Percentiles rank a stretch among this genome's conserved stretches.
Conservation (phyloP, 495 filamentous ascomycete genomes). For the Usnea hakonensis region DNA sequence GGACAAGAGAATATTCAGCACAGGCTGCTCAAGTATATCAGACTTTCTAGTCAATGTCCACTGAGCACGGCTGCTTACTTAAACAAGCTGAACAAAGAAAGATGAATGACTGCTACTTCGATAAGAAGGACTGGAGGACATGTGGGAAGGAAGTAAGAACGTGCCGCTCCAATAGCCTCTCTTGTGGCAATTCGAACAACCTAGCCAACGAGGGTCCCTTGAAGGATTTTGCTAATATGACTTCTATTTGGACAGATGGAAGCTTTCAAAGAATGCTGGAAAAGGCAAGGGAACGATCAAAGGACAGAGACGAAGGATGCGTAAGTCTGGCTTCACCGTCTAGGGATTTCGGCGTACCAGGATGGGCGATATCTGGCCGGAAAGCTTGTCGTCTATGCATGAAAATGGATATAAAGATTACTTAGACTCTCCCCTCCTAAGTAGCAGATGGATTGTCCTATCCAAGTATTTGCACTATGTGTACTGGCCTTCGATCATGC, state of each 20-base stretch:
- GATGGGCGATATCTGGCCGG: background rate
- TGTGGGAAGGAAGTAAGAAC: conserved; percentile 79
- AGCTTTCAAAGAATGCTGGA: conserved; percentile 87
- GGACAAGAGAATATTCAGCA: conserved; percentile 97
- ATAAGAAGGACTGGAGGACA: conserved; percentile 90
- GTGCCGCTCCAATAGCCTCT: background rate
- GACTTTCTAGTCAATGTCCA: no score
- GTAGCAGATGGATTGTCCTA: no score
- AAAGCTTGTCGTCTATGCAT: background rate
- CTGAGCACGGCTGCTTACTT: conserved; percentile 5
- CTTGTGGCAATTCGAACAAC: background rate
- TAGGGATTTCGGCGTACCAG: background rate
- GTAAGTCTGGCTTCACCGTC: conserved; percentile 14
- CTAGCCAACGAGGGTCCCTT: background rate
- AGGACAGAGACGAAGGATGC: conserved; percentile 69
- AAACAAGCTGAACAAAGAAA: conserved; percentile 72
- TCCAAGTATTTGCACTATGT: background rate
- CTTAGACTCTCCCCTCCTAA: background rate
- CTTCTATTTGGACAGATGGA: conserved; percentile 61
- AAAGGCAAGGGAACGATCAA: conserved; percentile 76
- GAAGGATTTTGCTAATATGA: background rate
- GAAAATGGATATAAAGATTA: no score
- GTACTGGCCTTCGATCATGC: background rate
- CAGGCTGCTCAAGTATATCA: conserved; percentile 71
- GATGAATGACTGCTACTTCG: conserved; percentile 91